phyloP scores from a whole-genome alignment of 1,284 basidiomycete genomes.

The Rhodotorula sp. region DNA sequence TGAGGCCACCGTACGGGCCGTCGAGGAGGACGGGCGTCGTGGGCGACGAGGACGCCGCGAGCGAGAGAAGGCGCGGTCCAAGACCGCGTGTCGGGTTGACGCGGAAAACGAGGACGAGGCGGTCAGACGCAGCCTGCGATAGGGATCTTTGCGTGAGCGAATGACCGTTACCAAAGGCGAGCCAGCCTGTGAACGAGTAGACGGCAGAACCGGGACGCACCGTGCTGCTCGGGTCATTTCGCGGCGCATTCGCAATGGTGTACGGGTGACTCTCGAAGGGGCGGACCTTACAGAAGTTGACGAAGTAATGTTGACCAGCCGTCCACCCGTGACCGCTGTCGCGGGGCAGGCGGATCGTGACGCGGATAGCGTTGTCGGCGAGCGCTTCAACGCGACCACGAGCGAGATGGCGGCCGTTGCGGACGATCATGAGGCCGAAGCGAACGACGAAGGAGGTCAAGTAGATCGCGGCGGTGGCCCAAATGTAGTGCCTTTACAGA shows the following conservation, averaged over 20 bases:
- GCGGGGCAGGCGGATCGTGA: constrained; percentile 40
- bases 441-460: constrained; percentile 47
- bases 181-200: background rate
- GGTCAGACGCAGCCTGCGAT: constrained; percentile 20
- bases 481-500: constrained; percentile 51
- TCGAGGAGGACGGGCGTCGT: constrained; percentile 51
- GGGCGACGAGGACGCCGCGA: constrained; percentile 20
- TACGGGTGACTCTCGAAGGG: constrained; percentile 56
- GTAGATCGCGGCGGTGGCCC: constrained; percentile 52
- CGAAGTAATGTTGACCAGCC: constrained; percentile 56
- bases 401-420: constrained; percentile 44
- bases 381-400: constrained; percentile 49
- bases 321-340: constrained; percentile 46
- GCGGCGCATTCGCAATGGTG: constrained; percentile 52
- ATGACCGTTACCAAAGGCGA: background rate
- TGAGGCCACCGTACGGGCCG: constrained; percentile 54
- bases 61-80: constrained; percentile 26
- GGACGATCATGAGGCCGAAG: constrained; percentile 48
- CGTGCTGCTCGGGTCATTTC: constrained; percentile 28
- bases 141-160: background rate
- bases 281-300: constrained; percentile 46
- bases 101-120: constrained; percentile 27
- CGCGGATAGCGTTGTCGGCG: constrained; percentile 49
- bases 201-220: background rate
- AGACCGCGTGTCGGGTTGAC: constrained; percentile 20